Evolutionary conservation across 768 basidiomycete species (phyloP), one percentile per base, ranked within the genome.

Genomic region (Baorangia bicolor): DNA sequence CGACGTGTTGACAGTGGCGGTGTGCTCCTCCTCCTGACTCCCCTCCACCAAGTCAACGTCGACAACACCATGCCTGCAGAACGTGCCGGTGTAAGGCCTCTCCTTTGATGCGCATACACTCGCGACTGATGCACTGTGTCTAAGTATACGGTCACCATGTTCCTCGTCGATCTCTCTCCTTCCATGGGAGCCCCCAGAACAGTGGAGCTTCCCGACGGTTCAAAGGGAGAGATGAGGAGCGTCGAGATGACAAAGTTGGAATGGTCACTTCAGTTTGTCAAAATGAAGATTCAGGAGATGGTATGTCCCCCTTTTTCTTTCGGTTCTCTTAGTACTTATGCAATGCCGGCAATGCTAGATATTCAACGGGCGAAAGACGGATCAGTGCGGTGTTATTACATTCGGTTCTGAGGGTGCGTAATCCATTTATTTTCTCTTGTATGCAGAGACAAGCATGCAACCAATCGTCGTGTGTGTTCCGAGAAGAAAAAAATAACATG

Each of bases 251-350:
- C 89, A 8, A 88, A 92, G 68, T 78, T 98, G 28, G 83, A 91
- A 64, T 88, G 89, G 81, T 79, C 82, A 1, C 78, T 96, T 42
- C 90, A 93, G 66, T 97, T 87, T 66, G 90, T 92, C 16, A 92
- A 91, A 69, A 81, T 93, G 60, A 94, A 94, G 71, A 81, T 95
- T 33, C 92, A 96, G 67, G 90, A 95, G 57, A 94, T 96, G 88
- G 92, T 91, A 51, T 11, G 70, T 65, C 16, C 13, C 27, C n/a
- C 30, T 5, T 18, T 49, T 31, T 44, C 21, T 39, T 13, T 37
- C 2, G 5, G 33, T 3, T 39, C 25, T 16, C 45, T 27, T 28
- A 1, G n/a, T 14, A 12, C 40, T 50, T 12, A 61, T 20, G 13
- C 28, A 1, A 20, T 20, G 31, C 13, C 8, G 27, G 23, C 4